Base-by-base conservation (phyloP, 768 basidiomycete genomes). In the Boletus pseudopeckii region DNA sequence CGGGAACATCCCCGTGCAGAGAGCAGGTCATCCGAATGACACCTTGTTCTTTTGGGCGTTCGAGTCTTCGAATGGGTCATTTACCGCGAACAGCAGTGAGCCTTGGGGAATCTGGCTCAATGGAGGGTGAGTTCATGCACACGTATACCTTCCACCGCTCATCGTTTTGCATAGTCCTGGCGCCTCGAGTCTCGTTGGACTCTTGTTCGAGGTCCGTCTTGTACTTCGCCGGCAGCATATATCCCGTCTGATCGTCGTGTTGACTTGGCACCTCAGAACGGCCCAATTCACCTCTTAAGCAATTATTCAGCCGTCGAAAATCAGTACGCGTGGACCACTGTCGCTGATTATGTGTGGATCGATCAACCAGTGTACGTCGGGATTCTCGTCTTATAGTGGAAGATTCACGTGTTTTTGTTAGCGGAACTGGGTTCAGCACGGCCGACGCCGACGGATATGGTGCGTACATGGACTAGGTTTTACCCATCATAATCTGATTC, bases 101-200 rank as follows among this genome's bases (percentile, higher is more conserved):
- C 86, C 86, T 9, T 88, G 86, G 86, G 79, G 77, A 7, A 81
- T 88, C 37, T 88, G 85, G 85, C 68, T 88, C 15, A 86, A 85
- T 56, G 86, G 85, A 67, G 85, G 84, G 82, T 83, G 60, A 43
- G 80, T 57, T 13, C 11, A 22, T 8, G 18, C 5, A 13, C 40
- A 5, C 17, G 32, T n/a, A 17, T 8, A 38, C 26, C 14, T 3
- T 33, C 17, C 40, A 13, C 8, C 18, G 15, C 37, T 45, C 4
- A 57, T 14, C 8, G 14, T 32, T 32, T 7, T 50, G 44, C n/a
- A 3, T 50, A 75, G 86, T 22, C 85, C 85, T 10, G 86, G 86
- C 13, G 80, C 81, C 1, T 87, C 86, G 4, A 84, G 85, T 64
- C 69, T 88, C 69, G 67, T 76, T 38, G 85, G 85, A 10, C 66